Evolutionary conservation across 179 eudicot genomes (phyloP).

Genomic region (Monotropa hypopitys): DNA sequence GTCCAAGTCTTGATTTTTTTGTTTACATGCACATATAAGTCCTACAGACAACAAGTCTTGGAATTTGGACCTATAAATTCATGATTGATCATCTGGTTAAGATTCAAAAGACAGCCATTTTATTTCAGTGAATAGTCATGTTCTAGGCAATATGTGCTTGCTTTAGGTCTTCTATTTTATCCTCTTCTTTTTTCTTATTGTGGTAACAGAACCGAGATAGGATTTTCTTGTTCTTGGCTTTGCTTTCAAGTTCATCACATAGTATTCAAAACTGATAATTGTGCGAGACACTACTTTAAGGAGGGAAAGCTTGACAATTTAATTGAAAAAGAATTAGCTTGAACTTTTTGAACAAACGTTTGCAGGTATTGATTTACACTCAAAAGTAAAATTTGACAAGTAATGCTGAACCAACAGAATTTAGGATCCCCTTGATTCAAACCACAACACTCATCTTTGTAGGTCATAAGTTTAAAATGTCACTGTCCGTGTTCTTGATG

Average conservation of each 20-base stretch:
- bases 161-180: not conserved
- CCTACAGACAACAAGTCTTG: not conserved
- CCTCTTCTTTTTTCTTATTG: not conserved
- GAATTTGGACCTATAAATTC: not conserved
- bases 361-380: not conserved
- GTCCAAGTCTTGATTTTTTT: not conserved
- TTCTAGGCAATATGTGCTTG: not conserved
- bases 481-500: not conserved
- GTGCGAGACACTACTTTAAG: not conserved
- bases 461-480: not conserved
- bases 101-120: not conserved
- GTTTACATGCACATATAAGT: not conserved
- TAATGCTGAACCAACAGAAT: not conserved
- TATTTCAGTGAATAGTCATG: not conserved
- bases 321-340: not conserved
- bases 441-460: not conserved
- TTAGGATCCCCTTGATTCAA: not conserved
- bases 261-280: not conserved
- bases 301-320: not conserved
- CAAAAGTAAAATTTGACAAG: not conserved
- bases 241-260: not conserved
- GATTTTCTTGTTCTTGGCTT: not conserved
- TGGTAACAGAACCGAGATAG: not conserved
- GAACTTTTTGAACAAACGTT: not conserved
- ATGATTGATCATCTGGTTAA: not conserved